Conservation (phyloP, 768 basidiomycete species). For the Rubroboletus pulcherrimus region DNA sequence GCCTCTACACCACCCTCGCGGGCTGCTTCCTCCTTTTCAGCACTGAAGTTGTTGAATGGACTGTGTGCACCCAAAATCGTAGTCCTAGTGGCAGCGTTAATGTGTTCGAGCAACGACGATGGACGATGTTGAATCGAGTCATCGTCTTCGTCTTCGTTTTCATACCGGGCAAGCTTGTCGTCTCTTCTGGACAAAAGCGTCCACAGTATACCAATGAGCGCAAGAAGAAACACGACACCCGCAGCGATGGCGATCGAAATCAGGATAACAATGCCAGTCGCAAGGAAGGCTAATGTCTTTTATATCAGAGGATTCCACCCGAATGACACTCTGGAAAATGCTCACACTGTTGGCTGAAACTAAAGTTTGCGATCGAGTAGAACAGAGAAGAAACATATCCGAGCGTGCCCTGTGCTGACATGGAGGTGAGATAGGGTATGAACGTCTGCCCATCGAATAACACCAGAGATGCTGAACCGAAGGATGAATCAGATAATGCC, state of each 20-base stretch:
- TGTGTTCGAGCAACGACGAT: slow-evolving; percentile 84
- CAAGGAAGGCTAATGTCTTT: slow-evolving; percentile 66
- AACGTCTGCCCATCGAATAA: slow-evolving; percentile 82
- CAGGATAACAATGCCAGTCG: slow-evolving; percentile 89
- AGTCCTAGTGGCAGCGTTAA: slow-evolving; percentile 83
- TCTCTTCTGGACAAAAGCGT: slow-evolving; percentile 81
- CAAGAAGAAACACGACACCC: slow-evolving; percentile 86
- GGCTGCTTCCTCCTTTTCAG: slow-evolving; percentile 52
- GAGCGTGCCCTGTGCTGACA: slow-evolving; percentile 57
- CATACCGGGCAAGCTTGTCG: slow-evolving; percentile 63
- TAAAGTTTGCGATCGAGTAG: slow-evolving; percentile 75
- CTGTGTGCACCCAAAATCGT: slow-evolving; percentile 64
- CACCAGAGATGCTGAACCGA: slow-evolving; percentile 79
- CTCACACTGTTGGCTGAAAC: slow-evolving; percentile 69
- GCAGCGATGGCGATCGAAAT: slow-evolving; percentile 97
- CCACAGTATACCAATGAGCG: slow-evolving; percentile 84
- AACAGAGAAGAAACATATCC: slow-evolving; percentile 78
- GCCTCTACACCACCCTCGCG: slow-evolving; percentile 37
- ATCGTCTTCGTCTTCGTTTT: slow-evolving; percentile 70
- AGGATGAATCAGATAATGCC: slow-evolving; percentile 57
- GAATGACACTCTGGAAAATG: slow-evolving; percentile 9
- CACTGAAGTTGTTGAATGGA: slow-evolving; percentile 34
- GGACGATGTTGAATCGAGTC: slow-evolving; percentile 76
- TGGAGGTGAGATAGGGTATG: slow-evolving; percentile 78
- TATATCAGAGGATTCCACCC: background rate